Evolutionary conservation across 192 early-diverging fungal genomes (phyloP), one percentile per base, ranked within the genome.

Genomic region (Backusella morwellensis): DNA sequence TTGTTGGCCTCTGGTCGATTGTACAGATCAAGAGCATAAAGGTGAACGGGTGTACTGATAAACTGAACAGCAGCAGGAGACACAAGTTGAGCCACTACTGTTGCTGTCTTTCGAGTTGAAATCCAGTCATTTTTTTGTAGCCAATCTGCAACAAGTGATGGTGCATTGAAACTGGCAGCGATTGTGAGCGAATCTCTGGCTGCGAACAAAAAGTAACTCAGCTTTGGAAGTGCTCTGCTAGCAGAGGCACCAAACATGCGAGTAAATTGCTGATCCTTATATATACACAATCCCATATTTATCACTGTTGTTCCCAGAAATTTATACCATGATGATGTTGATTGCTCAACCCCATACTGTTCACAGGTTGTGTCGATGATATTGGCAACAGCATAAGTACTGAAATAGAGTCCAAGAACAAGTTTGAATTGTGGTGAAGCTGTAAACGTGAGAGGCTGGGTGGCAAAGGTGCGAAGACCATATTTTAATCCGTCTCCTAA

Each of bases 201-300:
- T 19, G 82, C 80, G 70, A 86, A 86, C 12, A 85, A 66, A n/a
- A 75, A 68, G 63, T 86, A 86, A 15, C 75, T 71, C 15, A 75
- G 50, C 1, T 75, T 21, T 4, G 85, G 85, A 6, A 86, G 66
- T 9, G 78, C 38, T 41, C 73, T 74, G 26, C 75, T 63, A 2
- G 84, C 80, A 12, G 76, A 63, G 1, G 52, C 73, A 59, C 84
- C 82, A 78, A 86, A 85, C 84, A 85, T 81, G 36, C 81, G 68
- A 41, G 85, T 85, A 59, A 86, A 86, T 11, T 79, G 72, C n/a
- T 82, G 70, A 54, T 86, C 85, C 76, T 86, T 86, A 66, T 70
- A 77, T 9, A 86, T 86, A 67, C 84, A 85, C 21, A 81, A 36
- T 4, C 75, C 63, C 82, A 86, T 84, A 67, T 86, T 86, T 8